phyloP scores from a whole-genome alignment of 495 filamentous ascomycete species.

The Neurospora pannonica region DNA sequence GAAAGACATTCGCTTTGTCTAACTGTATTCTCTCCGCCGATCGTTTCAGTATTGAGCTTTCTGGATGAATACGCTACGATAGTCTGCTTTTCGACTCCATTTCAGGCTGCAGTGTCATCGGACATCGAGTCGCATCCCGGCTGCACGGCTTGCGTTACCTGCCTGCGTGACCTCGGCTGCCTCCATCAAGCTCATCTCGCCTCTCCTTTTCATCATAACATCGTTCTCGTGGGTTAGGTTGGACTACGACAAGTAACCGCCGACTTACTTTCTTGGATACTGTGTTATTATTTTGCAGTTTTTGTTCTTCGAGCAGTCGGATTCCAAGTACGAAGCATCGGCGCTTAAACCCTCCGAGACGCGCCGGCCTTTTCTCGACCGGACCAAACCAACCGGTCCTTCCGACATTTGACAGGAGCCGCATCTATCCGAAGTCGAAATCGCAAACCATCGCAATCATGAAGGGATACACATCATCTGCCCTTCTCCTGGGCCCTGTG shows the following conservation, averaged over 20 bases:
- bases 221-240: neutral
- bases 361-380: neutral
- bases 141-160: neutral
- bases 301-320: neutral
- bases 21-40: neutral
- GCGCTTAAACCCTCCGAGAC: neutral
- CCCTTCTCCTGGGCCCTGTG: slow-evolving; percentile 16
- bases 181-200: neutral
- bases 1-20: neutral
- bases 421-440: neutral
- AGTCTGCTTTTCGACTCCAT: neutral
- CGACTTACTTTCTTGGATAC: neutral
- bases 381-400: neutral
- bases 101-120: neutral
- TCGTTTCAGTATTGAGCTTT: neutral
- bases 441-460: slow-evolving; percentile 9
- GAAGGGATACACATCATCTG: slow-evolving; percentile 9
- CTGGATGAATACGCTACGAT: neutral
- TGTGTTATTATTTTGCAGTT: neutral
- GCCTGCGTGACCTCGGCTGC: neutral
- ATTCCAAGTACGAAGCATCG: neutral
- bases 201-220: neutral
- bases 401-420: neutral
- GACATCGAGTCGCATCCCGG: neutral
- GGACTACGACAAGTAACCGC: neutral